Percentiles rank a stretch among this genome's conserved stretches.
Conservation (phyloP, 202 grass and related monocot genomes). For the Sporobolus alterniflorus region DNA sequence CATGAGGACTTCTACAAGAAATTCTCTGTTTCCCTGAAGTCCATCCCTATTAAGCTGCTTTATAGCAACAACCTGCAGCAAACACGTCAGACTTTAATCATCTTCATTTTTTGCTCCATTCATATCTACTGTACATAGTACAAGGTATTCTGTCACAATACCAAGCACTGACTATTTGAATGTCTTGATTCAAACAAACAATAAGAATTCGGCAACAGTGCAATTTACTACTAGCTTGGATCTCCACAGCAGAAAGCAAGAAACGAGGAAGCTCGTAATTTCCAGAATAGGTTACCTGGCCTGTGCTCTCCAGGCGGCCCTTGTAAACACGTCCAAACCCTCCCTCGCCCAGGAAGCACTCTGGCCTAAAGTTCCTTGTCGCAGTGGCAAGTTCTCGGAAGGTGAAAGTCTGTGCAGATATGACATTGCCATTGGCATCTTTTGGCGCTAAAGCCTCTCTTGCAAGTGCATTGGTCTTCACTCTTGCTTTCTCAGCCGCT, state of each 20-base stretch:
- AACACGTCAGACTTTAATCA: background rate
- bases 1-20: slow-evolving; percentile 97
- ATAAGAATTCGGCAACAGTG: background rate
- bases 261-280: background rate
- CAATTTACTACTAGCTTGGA: background rate
- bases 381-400: slow-evolving; percentile 78
- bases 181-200: slow-evolving; percentile 12
- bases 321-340: slow-evolving; percentile 93
- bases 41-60: slow-evolving; percentile 94
- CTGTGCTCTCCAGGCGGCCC: slow-evolving; percentile 74
- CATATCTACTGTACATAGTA: background rate
- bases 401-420: slow-evolving; percentile 89
- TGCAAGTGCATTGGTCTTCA: slow-evolving; percentile 41
- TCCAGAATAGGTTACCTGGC: slow-evolving; percentile 61
- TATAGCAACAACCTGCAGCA: slow-evolving; percentile 83
- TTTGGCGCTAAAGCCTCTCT: slow-evolving; percentile 47
- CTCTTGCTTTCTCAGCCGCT: slow-evolving; percentile 35
- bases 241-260: background rate
- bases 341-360: slow-evolving; percentile 92
- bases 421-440: slow-evolving; percentile 53
- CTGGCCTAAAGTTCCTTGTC: slow-evolving; percentile 82
- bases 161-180: background rate
- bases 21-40: slow-evolving; percentile 96
- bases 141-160: slow-evolving; percentile 8
- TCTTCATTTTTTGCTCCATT: background rate